phyloP scores from a whole-genome alignment of 371 early-diverging fungal genomes.

The Dichotomocladium elegans region DNA sequence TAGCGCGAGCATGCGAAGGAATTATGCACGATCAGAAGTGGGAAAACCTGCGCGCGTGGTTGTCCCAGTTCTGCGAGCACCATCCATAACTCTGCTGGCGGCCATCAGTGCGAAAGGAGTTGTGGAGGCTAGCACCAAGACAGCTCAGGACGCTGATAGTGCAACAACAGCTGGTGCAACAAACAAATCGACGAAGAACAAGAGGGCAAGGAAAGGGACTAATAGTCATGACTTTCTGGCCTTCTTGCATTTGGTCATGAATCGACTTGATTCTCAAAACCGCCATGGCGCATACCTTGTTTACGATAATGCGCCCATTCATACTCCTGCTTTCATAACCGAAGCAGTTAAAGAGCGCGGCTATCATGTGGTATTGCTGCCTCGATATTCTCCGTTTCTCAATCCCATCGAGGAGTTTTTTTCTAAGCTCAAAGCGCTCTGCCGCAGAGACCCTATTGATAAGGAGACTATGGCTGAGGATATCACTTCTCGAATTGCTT shows the following conservation, averaged over 20 bases:
- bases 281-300: no score
- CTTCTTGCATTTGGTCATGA: no score
- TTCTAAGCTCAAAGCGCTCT: constrained; percentile 1
- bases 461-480: not conserved
- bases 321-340: no score
- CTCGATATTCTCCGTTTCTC: constrained; percentile 2
- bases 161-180: constrained; percentile 1
- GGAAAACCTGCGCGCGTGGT: no score
- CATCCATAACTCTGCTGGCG: not conserved
- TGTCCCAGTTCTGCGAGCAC: no score
- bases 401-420: no score
- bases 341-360: not conserved
- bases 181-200: constrained; percentile 2
- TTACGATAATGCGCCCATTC: no score
- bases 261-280: no score
- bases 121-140: not conserved
- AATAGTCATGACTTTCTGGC: no score
- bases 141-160: not conserved
- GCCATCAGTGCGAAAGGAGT: not conserved
- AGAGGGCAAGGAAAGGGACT: not conserved
- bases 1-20: not conserved
- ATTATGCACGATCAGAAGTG: not conserved
- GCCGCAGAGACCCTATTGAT: not conserved
- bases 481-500: not conserved
- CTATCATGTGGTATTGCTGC: not conserved